Conservation (phyloP, 129 eudicot species). For the Chrysanthemum seticuspe region DNA sequence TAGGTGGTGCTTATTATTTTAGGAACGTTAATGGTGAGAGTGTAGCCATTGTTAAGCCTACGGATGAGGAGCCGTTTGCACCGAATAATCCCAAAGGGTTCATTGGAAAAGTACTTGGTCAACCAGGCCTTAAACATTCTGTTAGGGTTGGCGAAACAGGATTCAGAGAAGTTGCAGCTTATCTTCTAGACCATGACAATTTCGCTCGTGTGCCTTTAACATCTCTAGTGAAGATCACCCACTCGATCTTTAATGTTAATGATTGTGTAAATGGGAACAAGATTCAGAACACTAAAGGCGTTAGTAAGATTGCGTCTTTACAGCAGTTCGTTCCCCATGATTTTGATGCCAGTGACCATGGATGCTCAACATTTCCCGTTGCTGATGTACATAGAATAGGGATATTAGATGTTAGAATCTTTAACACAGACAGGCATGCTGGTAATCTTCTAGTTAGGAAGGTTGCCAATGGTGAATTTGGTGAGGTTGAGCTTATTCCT, state of each 20-base stretch:
- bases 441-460: constrained; percentile 70
- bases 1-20: constrained; percentile 79
- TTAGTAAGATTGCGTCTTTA: constrained; percentile 70
- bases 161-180: constrained; percentile 81
- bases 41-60: constrained; percentile 81
- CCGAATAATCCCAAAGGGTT: constrained; percentile 89
- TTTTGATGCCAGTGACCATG: constrained; percentile 78
- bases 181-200: constrained; percentile 65
- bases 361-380: constrained; percentile 66
- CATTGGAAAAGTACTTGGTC: constrained; percentile 75
- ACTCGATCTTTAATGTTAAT: constrained; percentile 70
- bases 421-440: constrained; percentile 74
- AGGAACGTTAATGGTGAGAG: constrained; percentile 53
- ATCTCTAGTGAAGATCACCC: constrained; percentile 68
- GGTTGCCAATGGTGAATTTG: constrained; percentile 45
- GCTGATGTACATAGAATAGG: constrained; percentile 72
- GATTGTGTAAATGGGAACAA: constrained; percentile 54
- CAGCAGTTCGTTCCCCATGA: constrained; percentile 73
- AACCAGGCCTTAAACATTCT: constrained; percentile 68
- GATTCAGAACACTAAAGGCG: constrained; percentile 40
- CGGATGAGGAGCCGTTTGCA: constrained; percentile 89
- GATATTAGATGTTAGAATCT: constrained; percentile 63
- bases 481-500: constrained; percentile 59
- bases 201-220: constrained; percentile 80
- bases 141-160: constrained; percentile 84